These are phyloP conservation scores for Russula ochroleuca DNA, from an alignment of 768 basidiomycete genomes.

Conservation along the genomic window DNA sequence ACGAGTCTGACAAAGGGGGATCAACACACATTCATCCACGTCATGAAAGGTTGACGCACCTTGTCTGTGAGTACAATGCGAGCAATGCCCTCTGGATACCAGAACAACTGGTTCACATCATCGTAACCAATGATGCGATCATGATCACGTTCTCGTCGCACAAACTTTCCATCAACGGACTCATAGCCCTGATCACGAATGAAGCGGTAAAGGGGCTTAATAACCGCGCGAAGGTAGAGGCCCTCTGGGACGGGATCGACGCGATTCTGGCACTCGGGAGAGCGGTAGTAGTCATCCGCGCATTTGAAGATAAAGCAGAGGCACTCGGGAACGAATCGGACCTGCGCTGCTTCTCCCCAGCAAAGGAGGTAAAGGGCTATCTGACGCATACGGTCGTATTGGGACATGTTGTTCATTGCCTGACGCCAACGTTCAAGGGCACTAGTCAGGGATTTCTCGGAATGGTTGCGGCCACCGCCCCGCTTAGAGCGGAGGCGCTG, in stretches of 20 bases:
- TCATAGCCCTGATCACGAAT: slow-evolving; percentile 98
- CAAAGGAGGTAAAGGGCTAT: slow-evolving; percentile 92
- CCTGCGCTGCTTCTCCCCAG: slow-evolving; percentile 98
- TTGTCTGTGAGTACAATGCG: slow-evolving; percentile 86
- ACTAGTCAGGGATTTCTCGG: slow-evolving; percentile 64
- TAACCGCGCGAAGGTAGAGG: slow-evolving; percentile 83
- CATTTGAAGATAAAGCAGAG: slow-evolving; percentile 99
- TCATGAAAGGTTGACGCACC: slow-evolving; percentile 39
- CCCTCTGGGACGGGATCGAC: slow-evolving; percentile 93
- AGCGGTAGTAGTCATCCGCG: slow-evolving; percentile 98
- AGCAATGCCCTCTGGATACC: slow-evolving; percentile 98
- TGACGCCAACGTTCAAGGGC: slow-evolving; percentile 93
- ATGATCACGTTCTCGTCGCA: slow-evolving; percentile 89
- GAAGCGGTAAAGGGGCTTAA: slow-evolving; percentile 94
- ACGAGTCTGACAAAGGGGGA: slow-evolving; percentile 54
- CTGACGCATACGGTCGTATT: slow-evolving; percentile 95
- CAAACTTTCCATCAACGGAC: slow-evolving; percentile 91
- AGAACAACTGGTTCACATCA: slow-evolving; percentile 98
- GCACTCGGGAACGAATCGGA: slow-evolving; percentile 94
- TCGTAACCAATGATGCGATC: slow-evolving; percentile 96
- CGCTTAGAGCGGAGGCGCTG: slow-evolving; percentile 67
- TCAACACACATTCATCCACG: background rate
- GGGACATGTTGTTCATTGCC: slow-evolving; percentile 98
- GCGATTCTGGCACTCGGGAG: slow-evolving; percentile 93
- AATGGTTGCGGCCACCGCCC: slow-evolving; percentile 51